Conservation (phyloP, 176 grass and related monocot genomes). For the Eleusine coracana region DNA sequence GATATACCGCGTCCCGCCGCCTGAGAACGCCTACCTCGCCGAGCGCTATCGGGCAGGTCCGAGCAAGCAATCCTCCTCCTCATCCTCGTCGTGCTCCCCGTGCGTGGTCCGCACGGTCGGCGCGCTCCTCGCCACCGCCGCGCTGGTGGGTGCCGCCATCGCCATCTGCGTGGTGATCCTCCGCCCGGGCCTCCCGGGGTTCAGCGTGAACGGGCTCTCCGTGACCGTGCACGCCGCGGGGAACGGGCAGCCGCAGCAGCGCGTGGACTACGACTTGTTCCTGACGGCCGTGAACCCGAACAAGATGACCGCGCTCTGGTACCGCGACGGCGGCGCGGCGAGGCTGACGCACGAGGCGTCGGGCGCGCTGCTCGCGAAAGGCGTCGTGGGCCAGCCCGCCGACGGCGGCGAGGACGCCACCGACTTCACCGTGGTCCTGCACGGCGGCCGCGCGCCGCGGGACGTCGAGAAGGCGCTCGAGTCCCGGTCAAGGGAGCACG, state of each 20-base stretch:
- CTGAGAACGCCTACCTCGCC: conserved; percentile 77
- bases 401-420: conserved; percentile 57
- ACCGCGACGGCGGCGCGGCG: conserved; percentile 42
- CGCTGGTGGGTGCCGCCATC: conserved; percentile 31
- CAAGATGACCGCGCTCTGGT: conserved; percentile 56
- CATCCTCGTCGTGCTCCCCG: conserved; percentile 16
- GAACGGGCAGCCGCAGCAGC: not conserved
- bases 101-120: conserved; percentile 36
- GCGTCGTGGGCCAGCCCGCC: conserved; percentile 41
- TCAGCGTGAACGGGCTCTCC: conserved; percentile 51
- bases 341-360: conserved; percentile 12
- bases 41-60: conserved; percentile 55
- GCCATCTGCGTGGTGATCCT: conserved; percentile 39
- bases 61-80: not conserved
- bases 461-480: conserved; percentile 45
- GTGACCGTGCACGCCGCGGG: conserved; percentile 39
- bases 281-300: conserved; percentile 69
- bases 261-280: conserved; percentile 54
- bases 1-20: conserved; percentile 85
- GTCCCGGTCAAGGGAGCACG: conserved; percentile 37
- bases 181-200: conserved; percentile 53
- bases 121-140: not conserved
- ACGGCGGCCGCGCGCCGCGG: conserved; percentile 35
- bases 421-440: conserved; percentile 48
- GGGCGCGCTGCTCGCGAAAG: conserved; percentile 36